A percentile compares a stretch with the other conserved stretches of the same genome.
Conservation (phyloP, 805 yeast species). For the Schizosaccharomyces pombe region ASM294v3 CU329670.1:2440501-2441000, state of each 20-base stretch:
- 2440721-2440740: slow-evolving; percentile 99
- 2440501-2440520: slow-evolving; percentile 80
- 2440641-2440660: slow-evolving; percentile 58
- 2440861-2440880: slow-evolving; percentile 98
- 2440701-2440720: slow-evolving; percentile 99
- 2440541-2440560: slow-evolving; percentile 97
- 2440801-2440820: slow-evolving; percentile 58
- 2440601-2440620: slow-evolving; percentile 99
- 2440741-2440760: slow-evolving; percentile 95
- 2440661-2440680: slow-evolving; percentile 84
- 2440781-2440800: slow-evolving; percentile 97
- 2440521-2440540: slow-evolving; percentile 71
- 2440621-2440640: slow-evolving; percentile 98
- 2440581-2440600: slow-evolving; percentile 98
- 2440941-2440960: not conserved
- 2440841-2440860: slow-evolving; percentile 98
- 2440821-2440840: slow-evolving; percentile 93
- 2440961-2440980: not conserved
- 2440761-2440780: slow-evolving; percentile 79
- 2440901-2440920: slow-evolving; percentile 99
- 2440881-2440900: slow-evolving; percentile 98
- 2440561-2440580: slow-evolving; percentile 90
- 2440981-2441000: not conserved
- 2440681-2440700: slow-evolving; percentile 95
- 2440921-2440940: slow-evolving; percentile 13